A percentile compares a stretch with the other conserved stretches of the same genome.
phyloP scores from a whole-genome alignment of 495 filamentous ascomycete genomes.

The Thozetella sp. region DNA sequence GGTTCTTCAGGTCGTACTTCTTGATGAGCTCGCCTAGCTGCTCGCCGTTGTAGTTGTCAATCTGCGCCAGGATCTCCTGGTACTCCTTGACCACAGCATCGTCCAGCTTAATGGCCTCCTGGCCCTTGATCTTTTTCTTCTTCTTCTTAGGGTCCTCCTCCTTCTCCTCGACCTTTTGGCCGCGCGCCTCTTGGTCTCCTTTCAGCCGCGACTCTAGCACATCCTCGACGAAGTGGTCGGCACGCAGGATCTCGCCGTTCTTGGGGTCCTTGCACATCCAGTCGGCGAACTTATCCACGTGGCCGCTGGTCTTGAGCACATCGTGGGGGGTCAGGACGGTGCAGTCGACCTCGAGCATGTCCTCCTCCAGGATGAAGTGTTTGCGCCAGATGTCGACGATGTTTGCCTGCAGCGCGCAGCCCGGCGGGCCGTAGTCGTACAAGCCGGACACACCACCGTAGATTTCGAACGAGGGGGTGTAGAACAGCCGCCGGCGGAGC shows the following conservation, averaged over 20 bases:
- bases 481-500: constrained; percentile 87
- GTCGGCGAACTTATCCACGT: constrained; percentile 97
- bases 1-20: constrained; percentile 72
- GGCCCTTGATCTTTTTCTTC: constrained; percentile 59
- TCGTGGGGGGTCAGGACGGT: constrained; percentile 84
- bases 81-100: constrained; percentile 72
- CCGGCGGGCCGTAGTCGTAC: constrained; percentile 84
- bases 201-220: constrained; percentile 83
- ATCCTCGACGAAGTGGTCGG: constrained; percentile 95
- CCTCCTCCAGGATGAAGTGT: constrained; percentile 84
- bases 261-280: constrained; percentile 99
- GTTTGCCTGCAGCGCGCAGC: constrained; percentile 78
- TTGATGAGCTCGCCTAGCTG: constrained; percentile 72
- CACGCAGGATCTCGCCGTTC: constrained; percentile 93
- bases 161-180: constrained; percentile 70
- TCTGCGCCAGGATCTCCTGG: constrained; percentile 70
- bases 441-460: constrained; percentile 87
- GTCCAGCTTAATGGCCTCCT: constrained; percentile 62
- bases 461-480: constrained; percentile 92
- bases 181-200: constrained; percentile 77
- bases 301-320: constrained; percentile 93
- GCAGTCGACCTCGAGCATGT: constrained; percentile 90
- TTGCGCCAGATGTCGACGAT: constrained; percentile 92
- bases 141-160: constrained; percentile 49
- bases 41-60: constrained; percentile 75